These are phyloP conservation scores for Omphalea diandra DNA, from an alignment of 441 rosid species.

Conservation along the genomic window DNA sequence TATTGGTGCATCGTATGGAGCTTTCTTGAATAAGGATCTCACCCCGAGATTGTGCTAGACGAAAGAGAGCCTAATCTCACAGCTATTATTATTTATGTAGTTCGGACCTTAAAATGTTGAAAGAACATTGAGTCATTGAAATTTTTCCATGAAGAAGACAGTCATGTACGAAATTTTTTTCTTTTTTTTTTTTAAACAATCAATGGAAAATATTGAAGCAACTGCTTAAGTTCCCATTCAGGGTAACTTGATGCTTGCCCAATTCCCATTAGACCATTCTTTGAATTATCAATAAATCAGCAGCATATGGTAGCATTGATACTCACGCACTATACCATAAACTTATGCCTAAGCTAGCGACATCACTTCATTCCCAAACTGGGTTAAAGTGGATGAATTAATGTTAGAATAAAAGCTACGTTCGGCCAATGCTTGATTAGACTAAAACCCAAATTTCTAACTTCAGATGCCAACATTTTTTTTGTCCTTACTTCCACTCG, in stretches of 20 bases:
- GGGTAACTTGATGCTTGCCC: neutral
- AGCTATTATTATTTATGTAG: constrained; percentile 6
- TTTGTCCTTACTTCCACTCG: no score
- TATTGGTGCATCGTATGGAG: constrained; percentile 7
- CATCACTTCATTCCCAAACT: no score
- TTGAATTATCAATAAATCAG: neutral
- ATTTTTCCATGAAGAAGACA: neutral
- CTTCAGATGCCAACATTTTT: no score
- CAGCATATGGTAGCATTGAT: no score
- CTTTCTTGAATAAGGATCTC: neutral
- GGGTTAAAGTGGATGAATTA: no score
- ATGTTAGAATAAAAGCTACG: no score
- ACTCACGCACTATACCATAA: no score
- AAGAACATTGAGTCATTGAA: neutral
- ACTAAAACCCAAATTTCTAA: no score
- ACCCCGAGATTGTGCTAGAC: neutral
- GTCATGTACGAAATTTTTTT: neutral
- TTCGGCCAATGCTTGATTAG: no score
- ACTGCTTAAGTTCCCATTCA: neutral
- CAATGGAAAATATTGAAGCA: constrained; percentile 4
- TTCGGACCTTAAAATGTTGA: neutral
- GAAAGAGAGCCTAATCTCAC: neutral
- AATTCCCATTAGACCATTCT: neutral
- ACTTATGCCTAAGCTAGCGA: no score
- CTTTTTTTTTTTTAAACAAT: neutral